These are phyloP conservation scores for Rhynchospora tenuis DNA, from an alignment of 176 grass and related monocot genomes.

Conservation along the genomic window DNA sequence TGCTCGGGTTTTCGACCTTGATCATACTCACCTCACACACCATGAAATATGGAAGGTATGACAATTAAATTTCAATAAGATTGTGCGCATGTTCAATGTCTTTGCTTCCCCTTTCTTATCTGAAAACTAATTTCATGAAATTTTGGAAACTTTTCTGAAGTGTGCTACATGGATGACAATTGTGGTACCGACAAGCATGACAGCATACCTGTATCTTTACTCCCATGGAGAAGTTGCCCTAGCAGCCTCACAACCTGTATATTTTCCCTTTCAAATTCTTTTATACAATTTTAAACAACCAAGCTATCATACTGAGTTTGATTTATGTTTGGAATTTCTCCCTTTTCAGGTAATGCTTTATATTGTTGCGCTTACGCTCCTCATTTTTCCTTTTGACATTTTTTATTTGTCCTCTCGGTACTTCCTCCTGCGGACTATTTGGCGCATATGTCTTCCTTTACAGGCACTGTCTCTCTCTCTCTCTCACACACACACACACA, in stretches of 20 bases:
- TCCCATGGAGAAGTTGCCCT: slow-evolving; percentile 93
- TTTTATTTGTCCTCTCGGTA: slow-evolving; percentile 88
- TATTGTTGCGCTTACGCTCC: slow-evolving; percentile 57
- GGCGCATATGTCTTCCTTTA: slow-evolving; percentile 83
- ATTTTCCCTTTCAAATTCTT: slow-evolving; percentile 44
- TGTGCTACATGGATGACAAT: slow-evolving; percentile 95
- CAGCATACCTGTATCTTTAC: slow-evolving; percentile 91
- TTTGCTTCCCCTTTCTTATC: slow-evolving; percentile 2
- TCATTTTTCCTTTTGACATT: slow-evolving; percentile 97
- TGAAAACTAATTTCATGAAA: background rate
- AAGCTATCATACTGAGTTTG: background rate
- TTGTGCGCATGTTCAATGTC: background rate
- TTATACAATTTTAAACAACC: slow-evolving; percentile 9
- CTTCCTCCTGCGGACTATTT: slow-evolving; percentile 84
- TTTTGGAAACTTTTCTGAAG: slow-evolving; percentile 41
- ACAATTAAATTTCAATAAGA: slow-evolving; percentile 13
- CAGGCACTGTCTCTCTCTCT: slow-evolving; percentile 44
- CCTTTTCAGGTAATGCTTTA: slow-evolving; percentile 78
- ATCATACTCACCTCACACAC: slow-evolving; percentile 75
- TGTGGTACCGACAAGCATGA: slow-evolving; percentile 93
- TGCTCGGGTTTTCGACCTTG: slow-evolving; percentile 86
- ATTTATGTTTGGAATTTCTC: slow-evolving; percentile 15
- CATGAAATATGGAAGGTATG: slow-evolving; percentile 95
- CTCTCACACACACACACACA: slow-evolving; percentile 35
- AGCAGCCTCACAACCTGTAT: slow-evolving; percentile 95